These are phyloP conservation scores for Aschersonia sp. DNA, from an alignment of 2,329 filamentous ascomycete species.

Conservation along the genomic window DNA sequence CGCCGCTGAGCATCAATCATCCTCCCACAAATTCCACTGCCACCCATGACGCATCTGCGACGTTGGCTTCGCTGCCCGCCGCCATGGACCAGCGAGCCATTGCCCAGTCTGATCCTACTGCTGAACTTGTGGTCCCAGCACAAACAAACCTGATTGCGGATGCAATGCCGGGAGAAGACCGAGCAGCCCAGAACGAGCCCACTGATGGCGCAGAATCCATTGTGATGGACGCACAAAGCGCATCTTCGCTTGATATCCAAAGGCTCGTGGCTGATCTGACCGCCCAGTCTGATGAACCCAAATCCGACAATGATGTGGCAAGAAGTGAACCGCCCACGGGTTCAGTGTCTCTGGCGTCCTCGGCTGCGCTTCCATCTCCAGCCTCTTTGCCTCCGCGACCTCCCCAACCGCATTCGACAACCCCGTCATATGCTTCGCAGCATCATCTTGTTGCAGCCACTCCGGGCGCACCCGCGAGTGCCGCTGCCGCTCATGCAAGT, in stretches of 20 bases:
- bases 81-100: conserved; percentile 9
- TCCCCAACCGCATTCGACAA: conserved; percentile 22
- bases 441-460: conserved; percentile 18
- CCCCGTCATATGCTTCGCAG: conserved; percentile 22
- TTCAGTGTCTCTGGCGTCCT: conserved; percentile 14
- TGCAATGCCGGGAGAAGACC: conserved; percentile 6
- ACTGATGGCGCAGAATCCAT: conserved; percentile 13
- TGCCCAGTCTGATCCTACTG: conserved; percentile 1
- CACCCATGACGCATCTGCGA: conserved; percentile 17
- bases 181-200: conserved; percentile 10
- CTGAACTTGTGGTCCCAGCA: background rate
- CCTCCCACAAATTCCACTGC: conserved; percentile 15
- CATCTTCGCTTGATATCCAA: conserved; percentile 20
- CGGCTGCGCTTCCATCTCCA: conserved; percentile 19
- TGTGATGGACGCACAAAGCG: conserved; percentile 14
- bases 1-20: conserved; percentile 17
- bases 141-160: conserved; percentile 10
- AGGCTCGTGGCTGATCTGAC: conserved; percentile 27
- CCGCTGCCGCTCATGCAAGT: conserved; percentile 13
- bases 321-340: conserved; percentile 12
- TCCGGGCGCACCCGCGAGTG: conserved; percentile 14
- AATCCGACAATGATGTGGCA: conserved; percentile 14
- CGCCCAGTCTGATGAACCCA: conserved; percentile 17
- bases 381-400: conserved; percentile 33
- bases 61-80: conserved; percentile 5